phyloP scores from a whole-genome alignment of 306 rosid species.

The Argentina anserina region DNA sequence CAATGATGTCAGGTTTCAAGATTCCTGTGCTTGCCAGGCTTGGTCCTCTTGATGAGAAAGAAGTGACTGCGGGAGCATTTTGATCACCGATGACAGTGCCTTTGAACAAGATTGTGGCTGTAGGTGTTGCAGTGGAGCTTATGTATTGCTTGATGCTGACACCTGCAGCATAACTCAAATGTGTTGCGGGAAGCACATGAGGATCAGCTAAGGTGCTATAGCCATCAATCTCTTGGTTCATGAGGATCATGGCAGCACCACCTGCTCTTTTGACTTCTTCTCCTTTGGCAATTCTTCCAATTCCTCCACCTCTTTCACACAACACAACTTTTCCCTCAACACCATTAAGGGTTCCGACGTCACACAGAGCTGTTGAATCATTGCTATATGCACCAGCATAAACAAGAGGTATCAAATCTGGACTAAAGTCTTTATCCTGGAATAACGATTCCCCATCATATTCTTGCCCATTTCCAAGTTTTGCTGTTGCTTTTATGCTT shows the following conservation, averaged over 20 bases:
- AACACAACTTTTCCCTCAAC: constrained; percentile 46
- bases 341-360: constrained; percentile 24
- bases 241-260: constrained; percentile 46
- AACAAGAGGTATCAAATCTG: constrained; percentile 32
- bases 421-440: constrained; percentile 29
- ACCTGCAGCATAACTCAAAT: constrained; percentile 37
- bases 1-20: constrained; percentile 55
- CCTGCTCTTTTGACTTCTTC: constrained; percentile 37
- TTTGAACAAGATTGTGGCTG: constrained; percentile 35
- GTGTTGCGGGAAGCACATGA: constrained; percentile 40
- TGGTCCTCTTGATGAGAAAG: constrained; percentile 65
- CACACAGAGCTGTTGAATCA: constrained; percentile 9
- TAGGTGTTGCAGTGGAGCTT: constrained; percentile 25
- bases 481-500: constrained; percentile 33
- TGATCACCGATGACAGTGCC: constrained; percentile 48
- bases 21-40: constrained; percentile 41
- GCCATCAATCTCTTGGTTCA: constrained; percentile 11
- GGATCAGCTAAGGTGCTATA: constrained; percentile 25
- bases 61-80: constrained; percentile 33
- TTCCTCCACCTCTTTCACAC: constrained; percentile 33
- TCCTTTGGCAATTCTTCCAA: not conserved
- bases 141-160: constrained; percentile 16
- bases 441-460: constrained; percentile 35
- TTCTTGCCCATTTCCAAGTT: constrained; percentile 39
- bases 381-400: constrained; percentile 35